Base-by-base conservation (phyloP, 768 basidiomycete species). In the Termitomyces sp. region DNA sequence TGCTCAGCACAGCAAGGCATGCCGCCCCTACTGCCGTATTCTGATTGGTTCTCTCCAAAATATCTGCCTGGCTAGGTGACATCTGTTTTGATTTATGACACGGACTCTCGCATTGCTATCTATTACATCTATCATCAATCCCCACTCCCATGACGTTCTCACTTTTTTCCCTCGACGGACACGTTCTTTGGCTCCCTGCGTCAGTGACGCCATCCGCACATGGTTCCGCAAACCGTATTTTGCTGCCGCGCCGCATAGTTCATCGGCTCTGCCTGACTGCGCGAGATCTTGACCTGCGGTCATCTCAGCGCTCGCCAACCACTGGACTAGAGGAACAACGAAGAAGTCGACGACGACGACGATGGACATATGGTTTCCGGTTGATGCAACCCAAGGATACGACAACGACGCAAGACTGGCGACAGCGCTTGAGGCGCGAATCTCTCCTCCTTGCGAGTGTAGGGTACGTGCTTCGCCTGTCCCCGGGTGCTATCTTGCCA, bases 1-100 rank as follows among this genome's bases (percentile, higher is more conserved):
- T 91, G 88, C 83, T 93, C 68, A 82, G 85, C 70, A 87, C 87
- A 57, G 87, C 88, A 44, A 85, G 87, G 71, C 88, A 88, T 73
- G 82, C 59, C 62, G 67, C 59, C 60, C 71, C 68, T 83, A 80
- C 61, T 37, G 45, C 63, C 23, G 54, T 64, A 26, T 70, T 67
- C 52, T 68, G 58, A 68, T 40, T 31, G 48, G 40, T 40, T 30
- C 54, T 51, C 33, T 46, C 30, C 2, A 60, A 62, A 64, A 75
- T 71, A 69, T 72, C 80, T 81, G 80, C 80, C 74, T 73, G 82
- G 81, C 70, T 72, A 82, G 80, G 77, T 78, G 70, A 74, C 74
- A 72, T 64, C 61, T 63, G 75, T 70, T 75, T 70, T 75, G 71
- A 76, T 75, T 79, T 80, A 83, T 81, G 73, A 79, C 71, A 76